Evolutionary conservation across 164 flowering plant genomes (phyloP).

Genomic region (Aristolochia contorta): DNA sequence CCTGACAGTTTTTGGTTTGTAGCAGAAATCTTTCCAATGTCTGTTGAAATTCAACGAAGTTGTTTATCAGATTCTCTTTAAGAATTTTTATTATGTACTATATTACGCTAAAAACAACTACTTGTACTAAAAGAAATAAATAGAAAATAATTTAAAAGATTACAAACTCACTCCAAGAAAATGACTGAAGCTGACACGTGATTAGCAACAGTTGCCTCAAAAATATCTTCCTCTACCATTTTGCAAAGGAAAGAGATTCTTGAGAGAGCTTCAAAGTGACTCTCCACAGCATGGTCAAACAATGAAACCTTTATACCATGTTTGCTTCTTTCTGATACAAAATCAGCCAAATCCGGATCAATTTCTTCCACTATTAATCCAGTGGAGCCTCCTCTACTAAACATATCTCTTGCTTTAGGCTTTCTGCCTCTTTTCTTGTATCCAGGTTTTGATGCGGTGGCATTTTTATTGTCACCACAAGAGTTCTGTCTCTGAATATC

Average conservation of each 20-base stretch:
- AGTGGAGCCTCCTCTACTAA: background rate
- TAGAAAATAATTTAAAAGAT: background rate
- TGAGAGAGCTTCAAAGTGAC: slow-evolving; percentile 46
- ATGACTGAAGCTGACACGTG: slow-evolving; percentile 38
- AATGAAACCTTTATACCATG: slow-evolving; percentile 25
- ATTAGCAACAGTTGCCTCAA: slow-evolving; percentile 27
- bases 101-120: background rate
- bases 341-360: background rate
- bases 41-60: slow-evolving; percentile 20
- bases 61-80: background rate
- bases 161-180: slow-evolving; percentile 36
- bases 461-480: background rate
- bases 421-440: background rate
- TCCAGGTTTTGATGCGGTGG: background rate
- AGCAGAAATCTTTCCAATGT: slow-evolving; percentile 63
- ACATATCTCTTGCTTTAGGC: background rate
- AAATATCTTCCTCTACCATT: slow-evolving; percentile 15
- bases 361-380: background rate
- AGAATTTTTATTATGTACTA: background rate
- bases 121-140: background rate
- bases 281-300: slow-evolving; percentile 54
- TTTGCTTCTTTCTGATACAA: background rate
- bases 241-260: slow-evolving; percentile 43
- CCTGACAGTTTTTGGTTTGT: slow-evolving; percentile 40
- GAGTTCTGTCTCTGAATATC: background rate